phyloP scores from a whole-genome alignment of 345 rosid species.

The Leavenworthia alabamica region DNA sequence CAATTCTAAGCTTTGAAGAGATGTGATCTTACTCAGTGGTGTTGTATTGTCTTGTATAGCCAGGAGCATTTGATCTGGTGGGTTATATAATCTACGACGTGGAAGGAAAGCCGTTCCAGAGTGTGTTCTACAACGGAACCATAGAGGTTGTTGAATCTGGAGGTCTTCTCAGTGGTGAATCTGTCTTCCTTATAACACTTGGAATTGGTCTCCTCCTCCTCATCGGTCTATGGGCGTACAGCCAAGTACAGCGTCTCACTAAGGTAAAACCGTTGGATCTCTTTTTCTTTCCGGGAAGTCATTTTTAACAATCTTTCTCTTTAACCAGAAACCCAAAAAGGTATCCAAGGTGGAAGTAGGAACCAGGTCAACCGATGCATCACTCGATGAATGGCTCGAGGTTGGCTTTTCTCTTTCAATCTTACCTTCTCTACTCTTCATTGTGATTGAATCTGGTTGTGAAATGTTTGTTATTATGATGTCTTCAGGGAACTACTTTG shows the following conservation, averaged over 20 bases:
- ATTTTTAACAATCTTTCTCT: background rate
- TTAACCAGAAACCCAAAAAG: constrained; percentile 78
- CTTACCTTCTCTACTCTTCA: background rate
- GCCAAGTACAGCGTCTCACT: constrained; percentile 73
- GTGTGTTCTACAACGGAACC: constrained; percentile 79
- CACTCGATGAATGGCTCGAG: constrained; percentile 96
- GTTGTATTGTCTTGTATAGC: constrained; percentile 37
- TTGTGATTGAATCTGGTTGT: constrained; percentile 5
- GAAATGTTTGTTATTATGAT: constrained; percentile 8
- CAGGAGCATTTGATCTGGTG: constrained; percentile 94
- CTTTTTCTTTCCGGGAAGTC: background rate
- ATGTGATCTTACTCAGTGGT: background rate
- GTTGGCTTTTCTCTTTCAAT: constrained; percentile 18
- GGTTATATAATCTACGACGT: constrained; percentile 77
- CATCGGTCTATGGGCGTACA: constrained; percentile 71
- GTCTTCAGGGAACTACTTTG: constrained; percentile 26
- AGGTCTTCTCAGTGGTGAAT: constrained; percentile 72
- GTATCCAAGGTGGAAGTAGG: constrained; percentile 90
- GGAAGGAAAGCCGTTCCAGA: constrained; percentile 68
- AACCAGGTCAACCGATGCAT: constrained; percentile 62
- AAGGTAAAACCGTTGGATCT: constrained; percentile 51
- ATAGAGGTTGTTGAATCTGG: constrained; percentile 90
- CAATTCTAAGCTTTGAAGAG: background rate
- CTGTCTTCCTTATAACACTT: constrained; percentile 81
- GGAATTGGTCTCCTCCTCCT: constrained; percentile 81